Conservation (phyloP, 2,329 filamentous ascomycete species). For the Arthrobotrys iridis region DNA sequence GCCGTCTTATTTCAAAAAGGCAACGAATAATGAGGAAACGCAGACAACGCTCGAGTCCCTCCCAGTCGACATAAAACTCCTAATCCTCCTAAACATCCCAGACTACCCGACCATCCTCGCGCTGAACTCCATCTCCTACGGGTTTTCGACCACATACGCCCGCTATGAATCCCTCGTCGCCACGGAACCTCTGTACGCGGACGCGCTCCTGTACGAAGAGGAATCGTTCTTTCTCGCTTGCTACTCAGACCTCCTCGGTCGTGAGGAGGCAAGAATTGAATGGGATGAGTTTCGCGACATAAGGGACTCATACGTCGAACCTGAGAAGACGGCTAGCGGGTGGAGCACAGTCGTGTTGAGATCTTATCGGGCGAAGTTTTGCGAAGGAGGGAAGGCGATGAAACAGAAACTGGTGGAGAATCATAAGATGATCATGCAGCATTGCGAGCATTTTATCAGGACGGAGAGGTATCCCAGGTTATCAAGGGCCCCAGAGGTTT, state of each 20-base stretch:
- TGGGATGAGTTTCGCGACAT: not conserved
- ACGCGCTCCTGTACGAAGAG: conserved; percentile 15
- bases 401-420: not conserved
- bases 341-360: not conserved
- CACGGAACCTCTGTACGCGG: not conserved
- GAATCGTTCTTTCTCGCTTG: conserved; percentile 25
- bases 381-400: not conserved
- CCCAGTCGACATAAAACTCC: conserved; percentile 21
- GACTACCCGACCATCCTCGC: conserved; percentile 10
- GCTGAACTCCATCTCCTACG: conserved; percentile 5
- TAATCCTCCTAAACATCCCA: conserved; percentile 22
- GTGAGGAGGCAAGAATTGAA: not conserved
- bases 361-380: not conserved
- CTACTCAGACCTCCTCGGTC: not conserved
- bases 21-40: not conserved
- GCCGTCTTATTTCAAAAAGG: too few relatives aligned
- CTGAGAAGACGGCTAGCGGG: not conserved
- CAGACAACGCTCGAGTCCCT: conserved; percentile 4
- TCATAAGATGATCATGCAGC: not conserved
- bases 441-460: not conserved
- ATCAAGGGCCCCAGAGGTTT: not conserved
- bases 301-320: not conserved
- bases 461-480: not conserved
- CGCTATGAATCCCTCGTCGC: conserved; percentile 1
- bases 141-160: conserved; percentile 19